phyloP scores from a whole-genome alignment of 768 basidiomycete genomes.

The Rhodotorula babjevae region DNA sequence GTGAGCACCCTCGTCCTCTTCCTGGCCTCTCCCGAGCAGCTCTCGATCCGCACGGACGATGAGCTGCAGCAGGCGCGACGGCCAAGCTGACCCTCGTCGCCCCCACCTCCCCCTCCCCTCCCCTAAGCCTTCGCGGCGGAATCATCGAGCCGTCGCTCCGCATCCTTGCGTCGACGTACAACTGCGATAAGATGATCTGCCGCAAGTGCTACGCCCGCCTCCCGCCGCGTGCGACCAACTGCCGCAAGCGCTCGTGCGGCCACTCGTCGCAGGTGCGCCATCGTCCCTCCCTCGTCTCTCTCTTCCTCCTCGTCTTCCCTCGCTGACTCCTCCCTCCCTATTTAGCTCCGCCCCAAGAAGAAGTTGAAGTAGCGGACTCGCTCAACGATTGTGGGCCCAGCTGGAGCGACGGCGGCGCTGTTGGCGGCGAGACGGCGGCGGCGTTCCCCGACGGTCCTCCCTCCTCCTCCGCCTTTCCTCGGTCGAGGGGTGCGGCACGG shows the following conservation, averaged over 20 bases:
- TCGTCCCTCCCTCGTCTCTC: too few species aligned
- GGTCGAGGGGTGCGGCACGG: too few species aligned
- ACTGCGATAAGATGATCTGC: conserved; percentile 57
- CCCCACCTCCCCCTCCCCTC: conserved; percentile 57
- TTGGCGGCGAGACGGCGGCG: too few species aligned
- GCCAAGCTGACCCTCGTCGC: background rate
- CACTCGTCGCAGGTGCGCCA: conserved; percentile 49
- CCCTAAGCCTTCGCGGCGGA: conserved; percentile 86
- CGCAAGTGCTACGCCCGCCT: conserved; percentile 99
- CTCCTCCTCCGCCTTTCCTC: too few species aligned
- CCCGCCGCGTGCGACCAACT: conserved; percentile 98
- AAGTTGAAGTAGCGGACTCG: conserved; percentile 61
- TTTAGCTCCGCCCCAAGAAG: conserved; percentile 66
- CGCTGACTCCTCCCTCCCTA: background rate
- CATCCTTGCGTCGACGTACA: conserved; percentile 93
- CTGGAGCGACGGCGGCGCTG: too few species aligned
- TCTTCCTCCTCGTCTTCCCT: background rate
- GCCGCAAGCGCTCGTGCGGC: conserved; percentile 89
- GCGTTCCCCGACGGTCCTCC: too few species aligned
- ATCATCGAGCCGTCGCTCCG: conserved; percentile 99
- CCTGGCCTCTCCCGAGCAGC: background rate
- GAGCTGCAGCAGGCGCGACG: background rate
- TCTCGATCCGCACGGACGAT: too few species aligned
- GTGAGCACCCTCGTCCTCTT: conserved; percentile 44
- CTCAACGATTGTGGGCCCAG: background rate